A percentile compares a stretch with the other conserved stretches of the same genome.
Evolutionary conservation across 257 asterid genomes (phyloP).

Genomic region (Lavandula angustifolia): DNA sequence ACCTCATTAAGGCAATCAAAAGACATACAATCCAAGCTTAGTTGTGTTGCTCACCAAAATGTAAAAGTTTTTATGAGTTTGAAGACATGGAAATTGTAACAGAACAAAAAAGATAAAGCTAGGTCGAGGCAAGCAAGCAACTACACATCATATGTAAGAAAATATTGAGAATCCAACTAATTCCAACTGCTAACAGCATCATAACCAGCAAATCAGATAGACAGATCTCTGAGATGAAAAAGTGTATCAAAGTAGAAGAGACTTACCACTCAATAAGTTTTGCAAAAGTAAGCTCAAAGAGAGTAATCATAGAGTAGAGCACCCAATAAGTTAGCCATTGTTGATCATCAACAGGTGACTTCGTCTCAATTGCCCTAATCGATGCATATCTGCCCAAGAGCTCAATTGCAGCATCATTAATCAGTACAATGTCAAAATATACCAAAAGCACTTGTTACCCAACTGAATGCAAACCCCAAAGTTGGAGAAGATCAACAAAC

Average conservation of each 20-base stretch:
- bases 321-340: slow-evolving; percentile 99
- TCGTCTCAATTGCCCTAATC: slow-evolving; percentile 88
- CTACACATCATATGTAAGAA: slow-evolving; percentile 15
- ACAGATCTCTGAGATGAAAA: not conserved
- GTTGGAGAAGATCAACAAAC: not conserved
- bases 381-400: slow-evolving; percentile 77
- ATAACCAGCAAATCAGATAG: slow-evolving; percentile 1
- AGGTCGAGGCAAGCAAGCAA: too few relatives aligned
- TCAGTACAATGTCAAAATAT: not conserved
- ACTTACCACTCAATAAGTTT: slow-evolving; percentile 83
- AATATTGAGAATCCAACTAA: not conserved
- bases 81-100: not conserved
- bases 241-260: too few relatives aligned
- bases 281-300: slow-evolving; percentile 91
- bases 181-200: slow-evolving; percentile 2
- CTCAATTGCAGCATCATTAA: slow-evolving; percentile 22
- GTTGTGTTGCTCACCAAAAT: not conserved
- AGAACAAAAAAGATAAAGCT: not conserved
- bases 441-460: not conserved
- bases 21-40: not conserved
- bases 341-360: slow-evolving; percentile 88
- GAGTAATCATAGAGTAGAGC: slow-evolving; percentile 94
- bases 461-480: not conserved
- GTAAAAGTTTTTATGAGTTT: not conserved
- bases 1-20: not conserved